Evolutionary conservation across 176 grass and related monocot species (phyloP), one percentile per base, ranked within the genome.

Genomic region (Elymus sibiricus): DNA sequence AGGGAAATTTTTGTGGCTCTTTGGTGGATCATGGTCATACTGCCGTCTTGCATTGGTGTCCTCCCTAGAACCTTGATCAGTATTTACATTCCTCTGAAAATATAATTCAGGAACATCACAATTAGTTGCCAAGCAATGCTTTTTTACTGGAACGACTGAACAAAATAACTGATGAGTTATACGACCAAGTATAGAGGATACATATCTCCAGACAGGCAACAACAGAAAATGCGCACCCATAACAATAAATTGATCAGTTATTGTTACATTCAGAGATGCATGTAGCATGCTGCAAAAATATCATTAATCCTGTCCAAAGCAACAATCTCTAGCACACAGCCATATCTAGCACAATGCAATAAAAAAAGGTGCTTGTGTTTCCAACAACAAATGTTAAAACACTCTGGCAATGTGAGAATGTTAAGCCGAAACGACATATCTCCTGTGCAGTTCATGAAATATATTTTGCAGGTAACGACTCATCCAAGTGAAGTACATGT

Each of bases 1-100:
- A 43, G 51, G 73, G 55, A 77, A 77, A 11, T 64, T 86, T 73
- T 47, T 88, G 62, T 80, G 79, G 22, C 78, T 89, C 72, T 87
- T 91, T 51, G 84, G 88, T 79, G 78, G 88, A 59, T 66, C 70
- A 51, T 8, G 73, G 60, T 93, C 88, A 51, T 95, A 77, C 51
- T 91, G 81, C 86, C 86, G 90, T 73, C 19, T 87, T 85, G 84
- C 61, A 14, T 79, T 81, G 6, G 76, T 86, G 27, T 93, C 88
- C 66, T 95, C 94, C 82, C 89, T 87, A 31, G 86, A 88, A 83
- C 86, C 91, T 87, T 89, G 90, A 75, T 84, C 86, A 14, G 91
- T 83, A 74, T 95, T 91, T 49, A 88, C 80, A 71, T 88, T 87
- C 89, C 78, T 93, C 91, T 95, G 51, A 76, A 79, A 64, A 75